phyloP scores from a whole-genome alignment of 805 yeast genomes.

The Wickerhamomyces canadensis region DNA sequence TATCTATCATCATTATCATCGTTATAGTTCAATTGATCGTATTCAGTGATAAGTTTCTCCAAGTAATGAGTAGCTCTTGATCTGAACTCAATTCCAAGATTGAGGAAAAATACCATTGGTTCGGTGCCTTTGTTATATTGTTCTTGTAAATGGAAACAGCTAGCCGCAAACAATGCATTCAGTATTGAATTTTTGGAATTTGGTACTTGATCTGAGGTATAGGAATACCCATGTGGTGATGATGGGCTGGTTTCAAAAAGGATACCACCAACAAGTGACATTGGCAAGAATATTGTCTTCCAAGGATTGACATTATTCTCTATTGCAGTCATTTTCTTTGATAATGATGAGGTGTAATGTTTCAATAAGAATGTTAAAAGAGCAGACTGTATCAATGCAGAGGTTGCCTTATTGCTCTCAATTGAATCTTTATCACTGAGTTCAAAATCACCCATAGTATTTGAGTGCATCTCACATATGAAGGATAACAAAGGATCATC shows the following conservation, averaged over 20 bases:
- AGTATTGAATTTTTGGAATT: slow-evolving; percentile 71
- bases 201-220: slow-evolving; percentile 67
- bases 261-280: too few species aligned
- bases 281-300: too few species aligned
- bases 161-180: slow-evolving; percentile 74
- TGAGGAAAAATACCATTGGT: slow-evolving; percentile 63
- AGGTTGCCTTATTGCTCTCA: too few species aligned
- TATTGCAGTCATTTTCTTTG: too few species aligned
- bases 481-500: too few species aligned
- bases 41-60: slow-evolving; percentile 45
- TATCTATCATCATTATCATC: slow-evolving; percentile 41
- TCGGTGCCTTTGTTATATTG: slow-evolving; percentile 62
- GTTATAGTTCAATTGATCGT: slow-evolving; percentile 30
- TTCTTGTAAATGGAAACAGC: slow-evolving; percentile 75
- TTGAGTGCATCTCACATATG: too few species aligned
- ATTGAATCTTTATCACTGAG: too few species aligned
- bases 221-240: slow-evolving; percentile 75
- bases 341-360: too few species aligned
- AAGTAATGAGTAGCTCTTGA: slow-evolving; percentile 69
- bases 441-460: too few species aligned
- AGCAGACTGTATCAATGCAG: too few species aligned
- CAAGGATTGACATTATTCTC: too few species aligned
- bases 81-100: slow-evolving; percentile 67
- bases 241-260: slow-evolving; percentile 55
- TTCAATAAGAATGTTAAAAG: too few species aligned